These are phyloP conservation scores for Jaltomata sinuosa DNA, from an alignment of 257 asterid genomes.

Conservation along the genomic window DNA sequence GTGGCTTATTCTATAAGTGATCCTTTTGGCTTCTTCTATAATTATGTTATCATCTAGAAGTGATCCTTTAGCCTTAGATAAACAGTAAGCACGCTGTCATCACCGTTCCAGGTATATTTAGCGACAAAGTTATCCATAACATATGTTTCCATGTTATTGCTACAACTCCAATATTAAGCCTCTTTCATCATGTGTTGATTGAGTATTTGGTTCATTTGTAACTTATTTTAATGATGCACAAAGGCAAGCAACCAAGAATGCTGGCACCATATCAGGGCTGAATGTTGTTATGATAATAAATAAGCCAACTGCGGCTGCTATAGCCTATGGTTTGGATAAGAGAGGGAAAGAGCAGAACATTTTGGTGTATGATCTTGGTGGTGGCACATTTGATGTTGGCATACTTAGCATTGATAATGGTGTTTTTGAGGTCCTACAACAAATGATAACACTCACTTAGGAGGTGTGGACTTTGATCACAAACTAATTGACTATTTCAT, in stretches of 20 bases:
- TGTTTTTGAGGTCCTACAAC: conserved; percentile 22
- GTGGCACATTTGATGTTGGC: conserved; percentile 16
- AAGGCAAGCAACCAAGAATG: conserved; percentile 10
- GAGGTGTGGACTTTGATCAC: conserved; percentile 22
- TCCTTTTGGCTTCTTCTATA: too few relatives aligned
- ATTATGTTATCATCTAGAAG: too few relatives aligned
- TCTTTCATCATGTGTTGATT: background rate
- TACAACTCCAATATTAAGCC: background rate
- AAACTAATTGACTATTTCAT: conserved; percentile 10
- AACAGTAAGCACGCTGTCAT: conserved; percentile 13
- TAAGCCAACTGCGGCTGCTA: background rate
- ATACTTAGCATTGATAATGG: conserved; percentile 17
- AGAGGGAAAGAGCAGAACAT: background rate
- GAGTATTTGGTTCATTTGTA: background rate
- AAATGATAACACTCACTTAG: conserved; percentile 17
- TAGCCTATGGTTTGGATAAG: background rate
- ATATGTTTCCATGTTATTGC: background rate
- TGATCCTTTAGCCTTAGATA: too few relatives aligned
- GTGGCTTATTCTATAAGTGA: too few relatives aligned
- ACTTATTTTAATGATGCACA: conserved; percentile 10
- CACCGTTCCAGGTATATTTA: conserved; percentile 11
- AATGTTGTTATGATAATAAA: conserved; percentile 6
- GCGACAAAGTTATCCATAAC: background rate
- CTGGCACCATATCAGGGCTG: conserved; percentile 4
- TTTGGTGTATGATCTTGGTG: conserved; percentile 6